Conservation (phyloP, 805 yeast genomes). For the Metschnikowia continentalis region DNA sequence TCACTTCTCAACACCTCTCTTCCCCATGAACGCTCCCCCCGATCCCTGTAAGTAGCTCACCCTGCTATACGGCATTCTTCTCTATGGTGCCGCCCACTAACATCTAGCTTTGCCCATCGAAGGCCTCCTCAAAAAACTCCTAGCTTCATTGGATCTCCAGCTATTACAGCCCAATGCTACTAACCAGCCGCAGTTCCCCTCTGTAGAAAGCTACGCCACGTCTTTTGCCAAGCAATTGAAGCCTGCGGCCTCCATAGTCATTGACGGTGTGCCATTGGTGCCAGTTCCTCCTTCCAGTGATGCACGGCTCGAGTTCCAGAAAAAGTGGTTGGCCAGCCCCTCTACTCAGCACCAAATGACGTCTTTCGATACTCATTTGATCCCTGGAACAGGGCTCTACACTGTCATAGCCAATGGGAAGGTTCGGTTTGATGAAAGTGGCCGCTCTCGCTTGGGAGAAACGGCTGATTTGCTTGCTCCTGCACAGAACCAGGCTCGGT, state of each 20-base stretch:
- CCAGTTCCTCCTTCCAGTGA: constrained; percentile 20
- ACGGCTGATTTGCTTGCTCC: constrained; percentile 47
- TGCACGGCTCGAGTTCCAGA: constrained; percentile 49
- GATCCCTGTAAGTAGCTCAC: constrained; percentile 23
- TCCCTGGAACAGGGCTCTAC: constrained; percentile 58
- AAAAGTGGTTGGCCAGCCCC: constrained; percentile 55
- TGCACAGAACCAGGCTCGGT: constrained; percentile 26
- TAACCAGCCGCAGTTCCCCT: constrained; percentile 19
- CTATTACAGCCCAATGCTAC: constrained; percentile 20
- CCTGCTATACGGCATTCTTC: not conserved
- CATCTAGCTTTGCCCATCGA: constrained; percentile 35
- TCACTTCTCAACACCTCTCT: not conserved
- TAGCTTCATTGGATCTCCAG: constrained; percentile 34
- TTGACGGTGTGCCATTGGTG: constrained; percentile 54
- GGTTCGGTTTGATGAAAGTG: constrained; percentile 74
- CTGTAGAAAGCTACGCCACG: constrained; percentile 39
- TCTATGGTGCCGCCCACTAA: constrained; percentile 3
- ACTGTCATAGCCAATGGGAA: constrained; percentile 54
- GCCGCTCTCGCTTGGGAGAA: constrained; percentile 62
- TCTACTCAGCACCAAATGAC: constrained; percentile 58
- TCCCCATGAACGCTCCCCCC: constrained; percentile 11
- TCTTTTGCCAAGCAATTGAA: constrained; percentile 51
- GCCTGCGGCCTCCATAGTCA: constrained; percentile 47
- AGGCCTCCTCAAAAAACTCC: constrained; percentile 34
- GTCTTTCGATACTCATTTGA: constrained; percentile 62